These are phyloP conservation scores for Fonsecaea monophora DNA, from an alignment of 2,329 filamentous ascomycete genomes.

Conservation along the genomic window DNA sequence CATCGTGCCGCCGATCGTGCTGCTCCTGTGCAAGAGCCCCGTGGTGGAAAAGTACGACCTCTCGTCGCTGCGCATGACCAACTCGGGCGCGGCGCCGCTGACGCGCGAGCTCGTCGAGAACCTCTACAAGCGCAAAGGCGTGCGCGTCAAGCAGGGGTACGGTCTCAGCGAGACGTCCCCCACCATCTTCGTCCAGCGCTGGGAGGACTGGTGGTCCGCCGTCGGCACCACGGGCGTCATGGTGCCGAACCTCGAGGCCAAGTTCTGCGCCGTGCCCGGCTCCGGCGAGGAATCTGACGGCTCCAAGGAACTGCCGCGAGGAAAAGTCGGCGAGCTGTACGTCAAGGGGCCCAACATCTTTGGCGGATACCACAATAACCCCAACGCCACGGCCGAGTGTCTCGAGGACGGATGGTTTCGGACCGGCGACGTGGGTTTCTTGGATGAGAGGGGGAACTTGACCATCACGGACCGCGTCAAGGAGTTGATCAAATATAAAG, in stretches of 20 bases:
- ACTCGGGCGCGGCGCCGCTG: conserved; percentile 84
- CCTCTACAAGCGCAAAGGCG: conserved; percentile 73
- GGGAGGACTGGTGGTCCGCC: conserved; percentile 76
- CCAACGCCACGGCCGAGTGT: conserved; percentile 62
- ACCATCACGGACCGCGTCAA: conserved; percentile 88
- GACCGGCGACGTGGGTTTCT: conserved; percentile 84
- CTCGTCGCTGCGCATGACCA: conserved; percentile 76
- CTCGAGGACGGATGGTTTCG: conserved; percentile 85
- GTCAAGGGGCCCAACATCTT: conserved; percentile 70
- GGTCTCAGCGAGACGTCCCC: conserved; percentile 88
- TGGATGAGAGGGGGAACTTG: conserved; percentile 75
- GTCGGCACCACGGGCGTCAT: conserved; percentile 81
- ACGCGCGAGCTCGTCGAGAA: conserved; percentile 79
- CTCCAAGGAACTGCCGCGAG: conserved; percentile 64
- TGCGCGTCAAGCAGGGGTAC: conserved; percentile 91
- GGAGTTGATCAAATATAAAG: conserved; percentile 60
- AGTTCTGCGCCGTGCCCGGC: conserved; percentile 71
- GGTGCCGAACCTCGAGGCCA: conserved; percentile 78
- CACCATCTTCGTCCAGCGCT: conserved; percentile 74
- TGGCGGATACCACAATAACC: conserved; percentile 67
- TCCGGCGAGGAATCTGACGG: conserved; percentile 51
- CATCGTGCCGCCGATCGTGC: conserved; percentile 82
- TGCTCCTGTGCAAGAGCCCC: conserved; percentile 81
- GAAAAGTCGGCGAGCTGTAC: conserved; percentile 72
- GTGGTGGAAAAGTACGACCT: conserved; percentile 81